Evolutionary conservation across 305 asterid genomes (phyloP), one percentile per base, ranked within the genome.

Genomic region (Fraxinus velutina): DNA sequence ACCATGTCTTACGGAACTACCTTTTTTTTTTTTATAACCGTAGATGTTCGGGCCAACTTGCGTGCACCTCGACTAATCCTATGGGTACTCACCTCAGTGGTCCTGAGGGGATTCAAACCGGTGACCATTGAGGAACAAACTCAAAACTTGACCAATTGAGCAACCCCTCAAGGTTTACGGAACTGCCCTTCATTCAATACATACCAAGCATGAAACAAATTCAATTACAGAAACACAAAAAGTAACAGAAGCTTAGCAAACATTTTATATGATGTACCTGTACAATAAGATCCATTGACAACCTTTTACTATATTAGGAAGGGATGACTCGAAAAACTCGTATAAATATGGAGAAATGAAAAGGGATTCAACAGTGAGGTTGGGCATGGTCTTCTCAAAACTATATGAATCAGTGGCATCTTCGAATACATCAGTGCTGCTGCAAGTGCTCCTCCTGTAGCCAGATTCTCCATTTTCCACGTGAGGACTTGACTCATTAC

Each of bases 101-200:
- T 1, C 29, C 29, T 27, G 29, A 27, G 29, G 29, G 29, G 29
- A 27, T 27, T 27, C 29, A 1, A 27, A 27, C 29, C 1, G 29
- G 29, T 27, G 29, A 27, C 29, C 29, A 27, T 27, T 27, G 29
- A 1, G 29, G 29, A 27, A 1, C 29, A 27, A 27, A 27, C 1
- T 1, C 29, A 27, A 27, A 27, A 27, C 29, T 0, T 27, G 29
- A 27, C 29, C 29, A 27, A 27, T 27, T 27, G 29, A 27, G 29
- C 29, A 27, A 27, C 29, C 29, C 29, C 29, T 27, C 29, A 27
- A 27, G 1, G 29, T 27, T 27, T 27, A 86, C 93, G 83, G 97
- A 90, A 90, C 99, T 96, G 99, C 93, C 95, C 94, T 92, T 91
- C 97, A 92, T 88, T 88, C 89, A 90, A 87, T 83, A 87, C 80